These are phyloP conservation scores for Bauhinia variegata DNA, from an alignment of 306 rosid genomes.

Conservation along the genomic window DNA sequence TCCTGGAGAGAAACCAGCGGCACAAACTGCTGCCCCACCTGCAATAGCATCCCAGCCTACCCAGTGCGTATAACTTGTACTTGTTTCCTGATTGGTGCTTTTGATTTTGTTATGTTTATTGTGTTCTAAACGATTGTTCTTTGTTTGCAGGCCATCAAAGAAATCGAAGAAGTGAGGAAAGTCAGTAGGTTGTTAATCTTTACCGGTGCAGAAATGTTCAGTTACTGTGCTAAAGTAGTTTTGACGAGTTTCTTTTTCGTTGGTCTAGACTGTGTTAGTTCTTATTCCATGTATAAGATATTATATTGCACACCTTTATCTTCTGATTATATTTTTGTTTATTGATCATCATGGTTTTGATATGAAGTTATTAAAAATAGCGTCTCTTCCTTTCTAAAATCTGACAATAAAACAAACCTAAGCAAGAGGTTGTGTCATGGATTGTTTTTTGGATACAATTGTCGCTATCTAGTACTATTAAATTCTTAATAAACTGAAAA, in stretches of 20 bases:
- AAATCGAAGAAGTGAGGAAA: constrained; percentile 70
- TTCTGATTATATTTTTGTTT: not conserved
- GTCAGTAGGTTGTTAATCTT: constrained; percentile 24
- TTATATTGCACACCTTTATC: constrained; percentile 28
- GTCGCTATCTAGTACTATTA: no score
- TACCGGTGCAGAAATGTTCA: constrained; percentile 10
- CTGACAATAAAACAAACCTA: no score
- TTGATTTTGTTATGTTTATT: not conserved
- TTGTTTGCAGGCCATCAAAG: constrained; percentile 68
- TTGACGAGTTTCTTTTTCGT: constrained; percentile 45
- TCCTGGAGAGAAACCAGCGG: constrained; percentile 67
- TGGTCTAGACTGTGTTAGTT: constrained; percentile 47
- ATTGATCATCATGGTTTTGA: constrained; percentile 15
- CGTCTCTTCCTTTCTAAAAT: not conserved
- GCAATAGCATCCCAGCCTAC: constrained; percentile 55
- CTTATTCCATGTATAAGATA: constrained; percentile 42
- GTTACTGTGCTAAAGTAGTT: constrained; percentile 49
- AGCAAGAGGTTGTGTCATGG: no score
- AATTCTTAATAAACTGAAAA: no score
- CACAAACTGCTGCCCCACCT: constrained; percentile 41
- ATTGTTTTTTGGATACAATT: no score
- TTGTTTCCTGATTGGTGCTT: not conserved
- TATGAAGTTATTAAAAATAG: constrained; percentile 17
- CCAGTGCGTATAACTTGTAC: constrained; percentile 55
- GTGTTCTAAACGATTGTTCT: constrained; percentile 1